Base-by-base conservation (phyloP, 495 filamentous ascomycete species). In the Tuber magnatum region DNA sequence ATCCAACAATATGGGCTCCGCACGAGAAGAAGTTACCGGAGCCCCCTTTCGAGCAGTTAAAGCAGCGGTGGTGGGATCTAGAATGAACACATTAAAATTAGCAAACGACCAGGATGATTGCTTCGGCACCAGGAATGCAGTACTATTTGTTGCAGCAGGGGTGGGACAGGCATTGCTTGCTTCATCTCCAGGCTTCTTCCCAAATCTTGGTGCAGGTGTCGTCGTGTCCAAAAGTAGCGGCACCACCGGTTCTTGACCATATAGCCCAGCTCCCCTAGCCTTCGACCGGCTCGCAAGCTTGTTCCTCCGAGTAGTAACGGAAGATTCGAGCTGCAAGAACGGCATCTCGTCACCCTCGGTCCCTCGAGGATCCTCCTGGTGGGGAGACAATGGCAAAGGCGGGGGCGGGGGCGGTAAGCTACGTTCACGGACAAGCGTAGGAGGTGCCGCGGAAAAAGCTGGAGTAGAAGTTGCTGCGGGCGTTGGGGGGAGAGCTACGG, bases 231-330 rank as follows among this genome's bases (percentile, higher is more conserved):
- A 28, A 14, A 32, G 69, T 24, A 56, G n/a, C 16, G 76, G 28
- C 28, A 35, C 14, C 56, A 65, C 18, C 14, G 28, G 35, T 20
- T 65, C 56, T 14, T 35, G 56, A 35, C 28, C 56, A 65, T 18
- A 65, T 16, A 5, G 42, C 22, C 56, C 32, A 42, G 48, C 68
- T 2, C 43, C 43, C 56, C 56, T 1, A 35, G 28, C 56, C 48
- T 48, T 72, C 48, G 48, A 41, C 16, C 28, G 72, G 43, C 76
- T 75, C 8, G 39, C 46, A 22, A 70, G 70, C 24, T 70, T 79
- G n/a, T 65, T 70, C 20, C 73, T 70, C 8, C 77, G 77, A 70
- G 76, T 79, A 12, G 51, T 42, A 38, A 78, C 76, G 7, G 75
- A 77, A 16, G 75, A 65, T 28, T 77, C 73, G 48, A 80, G 56